These are phyloP conservation scores for Brachypodium distachyon DNA, from an alignment of 202 grass and related monocot genomes.

Conservation along the genomic window DNA sequence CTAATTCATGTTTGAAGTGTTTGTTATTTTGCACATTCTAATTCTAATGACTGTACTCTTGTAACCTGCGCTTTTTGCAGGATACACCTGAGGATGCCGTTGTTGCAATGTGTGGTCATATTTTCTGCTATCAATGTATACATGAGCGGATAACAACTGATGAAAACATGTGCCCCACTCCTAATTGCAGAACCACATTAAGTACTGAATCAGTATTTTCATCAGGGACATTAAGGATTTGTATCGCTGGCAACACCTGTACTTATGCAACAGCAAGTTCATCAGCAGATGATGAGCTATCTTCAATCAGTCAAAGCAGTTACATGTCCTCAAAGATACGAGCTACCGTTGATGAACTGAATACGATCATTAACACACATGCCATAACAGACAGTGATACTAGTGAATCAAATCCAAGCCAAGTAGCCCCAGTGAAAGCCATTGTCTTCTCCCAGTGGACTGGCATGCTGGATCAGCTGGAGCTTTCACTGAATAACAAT, in stretches of 20 bases:
- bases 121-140: constrained; percentile 98
- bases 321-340: constrained; percentile 93
- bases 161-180: constrained; percentile 59
- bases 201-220: constrained; percentile 73
- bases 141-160: constrained; percentile 76
- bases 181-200: constrained; percentile 55
- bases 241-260: constrained; percentile 40
- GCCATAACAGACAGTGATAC: constrained; percentile 33
- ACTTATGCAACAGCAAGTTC: constrained; percentile 42
- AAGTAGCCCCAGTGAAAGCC: constrained; percentile 56
- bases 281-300: constrained; percentile 37
- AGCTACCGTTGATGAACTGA: constrained; percentile 63
- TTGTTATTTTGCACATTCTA: not conserved
- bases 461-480: constrained; percentile 91
- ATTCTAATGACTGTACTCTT: constrained; percentile 7
- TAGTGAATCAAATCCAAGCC: constrained; percentile 27
- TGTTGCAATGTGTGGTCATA: constrained; percentile 89
- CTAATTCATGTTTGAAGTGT: constrained; percentile 1
- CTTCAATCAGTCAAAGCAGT: constrained; percentile 60
- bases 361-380: constrained; percentile 36
- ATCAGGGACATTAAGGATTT: constrained; percentile 60
- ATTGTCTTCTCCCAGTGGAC: constrained; percentile 99
- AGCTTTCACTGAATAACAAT: constrained; percentile 67
- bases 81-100: constrained; percentile 86
- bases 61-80: constrained; percentile 41